phyloP scores from a whole-genome alignment of 805 yeast species.

The Hemisphaericaspora nanyangensis region DNA sequence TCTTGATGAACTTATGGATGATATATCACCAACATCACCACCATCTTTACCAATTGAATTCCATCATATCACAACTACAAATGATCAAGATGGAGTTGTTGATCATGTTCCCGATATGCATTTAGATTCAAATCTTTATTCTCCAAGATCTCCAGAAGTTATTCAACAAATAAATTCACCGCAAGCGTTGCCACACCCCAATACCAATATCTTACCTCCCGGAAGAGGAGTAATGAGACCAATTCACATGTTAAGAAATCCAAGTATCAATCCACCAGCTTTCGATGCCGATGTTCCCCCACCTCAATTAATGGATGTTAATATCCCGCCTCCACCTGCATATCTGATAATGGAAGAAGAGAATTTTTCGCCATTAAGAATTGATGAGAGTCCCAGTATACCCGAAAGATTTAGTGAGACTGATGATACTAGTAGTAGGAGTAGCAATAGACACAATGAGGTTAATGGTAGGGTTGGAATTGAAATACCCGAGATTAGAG shows the following conservation, averaged over 20 bases:
- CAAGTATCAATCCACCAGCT: conserved; percentile 62
- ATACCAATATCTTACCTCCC: conserved; percentile 33
- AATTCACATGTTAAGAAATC: conserved; percentile 49
- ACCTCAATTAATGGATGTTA: conserved; percentile 15
- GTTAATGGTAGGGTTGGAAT: neutral
- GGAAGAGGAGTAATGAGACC: conserved; percentile 42
- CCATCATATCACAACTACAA: conserved; percentile 22
- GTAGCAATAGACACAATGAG: neutral
- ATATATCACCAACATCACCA: conserved; percentile 23
- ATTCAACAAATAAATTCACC: conserved; percentile 50
- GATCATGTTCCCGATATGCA: conserved; percentile 33
- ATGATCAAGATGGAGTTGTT: conserved; percentile 29
- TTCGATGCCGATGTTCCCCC: conserved; percentile 35
- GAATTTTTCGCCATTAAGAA: conserved; percentile 22
- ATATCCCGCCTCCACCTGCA: conserved; percentile 7
- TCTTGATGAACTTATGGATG: neutral
- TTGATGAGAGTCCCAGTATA: conserved; percentile 9
- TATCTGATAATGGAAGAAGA: neutral
- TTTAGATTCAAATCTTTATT: conserved; percentile 46
- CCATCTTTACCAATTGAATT: conserved; percentile 13
- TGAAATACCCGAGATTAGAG: neutral
- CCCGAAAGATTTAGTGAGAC: neutral
- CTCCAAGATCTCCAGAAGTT: conserved; percentile 41
- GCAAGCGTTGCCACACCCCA: conserved; percentile 55
- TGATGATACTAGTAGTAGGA: neutral